Base-by-base conservation (phyloP, 306 rosid species). In the Glycyrrhiza uralensis region DNA sequence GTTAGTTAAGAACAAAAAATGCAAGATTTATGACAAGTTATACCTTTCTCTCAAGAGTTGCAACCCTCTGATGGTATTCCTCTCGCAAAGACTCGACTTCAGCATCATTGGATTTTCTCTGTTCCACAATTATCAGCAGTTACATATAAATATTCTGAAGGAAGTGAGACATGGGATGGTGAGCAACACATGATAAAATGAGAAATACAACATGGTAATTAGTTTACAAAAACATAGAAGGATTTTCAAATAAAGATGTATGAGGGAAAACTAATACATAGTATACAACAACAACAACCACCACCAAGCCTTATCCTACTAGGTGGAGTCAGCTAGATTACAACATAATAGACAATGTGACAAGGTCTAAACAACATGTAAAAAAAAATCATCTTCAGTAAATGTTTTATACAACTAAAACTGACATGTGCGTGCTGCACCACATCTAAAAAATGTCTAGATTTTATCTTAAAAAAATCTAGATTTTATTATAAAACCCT, bases 11-110 rank as follows among this genome's bases (percentile, higher is more conserved):
- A 45, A 64, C 33, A 56, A 71, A 49, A 68, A 59, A 49, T 49
- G 77, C 42, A 20, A 35, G 29, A 49, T 58, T 55, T 33, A 13
- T 33, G 56, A 62, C 14, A 28, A 63, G 66, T 56, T 66, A 66
- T 78, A 92, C 99, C 99, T 90, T 95, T 82, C 97, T 85, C 82
- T 95, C 99, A 28, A 95, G 76, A 63, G 83, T 84, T 80, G 97
- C 73, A 80, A 90, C 96, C 84, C 95, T 92, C 60, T 95, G 96
- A 78, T 95, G 99, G 85, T 92, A 91, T 79, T 92, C 99, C 93
- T 95, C 99, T 46, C 99, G 90, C 85, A 92, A 83, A 76, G 96
- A 84, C 77, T 95, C 97, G 23, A 95, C 74, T 88, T 95, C 99
- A 24, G 92, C 96, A 61, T 95, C 97, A 83, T 79, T 92, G 71